Evolutionary conservation across 768 basidiomycete species (phyloP).

Genomic region (Mycena crocata): DNA sequence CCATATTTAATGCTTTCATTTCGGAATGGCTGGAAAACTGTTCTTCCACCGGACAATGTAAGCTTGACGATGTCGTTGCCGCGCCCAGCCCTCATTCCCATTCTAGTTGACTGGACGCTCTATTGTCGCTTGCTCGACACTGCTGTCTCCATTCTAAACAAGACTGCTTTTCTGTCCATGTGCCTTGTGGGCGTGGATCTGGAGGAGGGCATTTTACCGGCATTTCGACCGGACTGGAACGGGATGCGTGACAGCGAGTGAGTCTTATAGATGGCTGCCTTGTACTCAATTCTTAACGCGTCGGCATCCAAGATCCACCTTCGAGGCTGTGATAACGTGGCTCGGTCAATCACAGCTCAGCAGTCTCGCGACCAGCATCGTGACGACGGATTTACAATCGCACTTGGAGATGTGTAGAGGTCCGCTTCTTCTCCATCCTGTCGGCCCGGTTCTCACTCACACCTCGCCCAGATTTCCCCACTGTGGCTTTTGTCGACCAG

Average conservation of each 20-base stretch:
- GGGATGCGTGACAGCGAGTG: conserved; percentile 55
- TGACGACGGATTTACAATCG: conserved; percentile 55
- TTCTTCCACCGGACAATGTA: conserved; percentile 58
- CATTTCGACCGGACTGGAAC: conserved; percentile 43
- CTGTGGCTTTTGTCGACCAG: conserved; percentile 61
- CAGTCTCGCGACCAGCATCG: conserved; percentile 41
- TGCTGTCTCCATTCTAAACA: conserved; percentile 55
- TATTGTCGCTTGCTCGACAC: conserved; percentile 59
- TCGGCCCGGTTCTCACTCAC: background rate
- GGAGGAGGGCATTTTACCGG: conserved; percentile 43
- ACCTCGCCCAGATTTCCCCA: conserved; percentile 54
- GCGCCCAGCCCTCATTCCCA: conserved; percentile 16
- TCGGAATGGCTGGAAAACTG: conserved; percentile 62
- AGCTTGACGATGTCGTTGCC: conserved; percentile 35
- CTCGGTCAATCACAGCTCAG: conserved; percentile 44
- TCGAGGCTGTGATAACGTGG: conserved; percentile 55
- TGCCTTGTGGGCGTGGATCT: conserved; percentile 43
- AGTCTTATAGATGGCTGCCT: conserved; percentile 31
- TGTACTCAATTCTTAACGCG: conserved; percentile 5
- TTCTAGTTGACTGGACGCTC: conserved; percentile 67
- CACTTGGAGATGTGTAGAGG: conserved; percentile 60
- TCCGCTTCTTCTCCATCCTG: conserved; percentile 34
- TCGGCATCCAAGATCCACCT: conserved; percentile 49
- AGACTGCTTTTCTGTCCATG: conserved; percentile 42
- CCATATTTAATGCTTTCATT: conserved; percentile 51